Evolutionary conservation across 2,329 filamentous ascomycete genomes (phyloP).

Genomic region (Penicillium verrucosum): DNA sequence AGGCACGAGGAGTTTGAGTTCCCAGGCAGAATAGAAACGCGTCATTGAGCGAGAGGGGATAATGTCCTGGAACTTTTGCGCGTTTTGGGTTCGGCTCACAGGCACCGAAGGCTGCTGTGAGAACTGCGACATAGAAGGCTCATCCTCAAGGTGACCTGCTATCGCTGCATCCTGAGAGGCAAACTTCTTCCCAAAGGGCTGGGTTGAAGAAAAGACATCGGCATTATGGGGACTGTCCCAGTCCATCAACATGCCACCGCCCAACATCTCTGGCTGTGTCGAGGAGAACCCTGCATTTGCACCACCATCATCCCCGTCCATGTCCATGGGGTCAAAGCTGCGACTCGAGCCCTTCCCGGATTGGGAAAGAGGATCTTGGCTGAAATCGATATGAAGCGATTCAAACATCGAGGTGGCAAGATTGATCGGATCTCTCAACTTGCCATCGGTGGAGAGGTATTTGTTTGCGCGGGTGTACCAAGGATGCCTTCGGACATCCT

Average conservation of each 20-base stretch:
- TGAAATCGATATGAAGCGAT: constrained; percentile 83
- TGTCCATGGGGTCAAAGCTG: constrained; percentile 62
- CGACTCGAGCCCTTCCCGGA: constrained; percentile 36
- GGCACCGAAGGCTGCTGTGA: constrained; percentile 73
- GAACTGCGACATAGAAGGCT: constrained; percentile 83
- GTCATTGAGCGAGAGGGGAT: constrained; percentile 83
- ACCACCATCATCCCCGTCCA: constrained; percentile 53
- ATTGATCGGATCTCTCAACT: constrained; percentile 71
- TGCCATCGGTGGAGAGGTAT: constrained; percentile 70
- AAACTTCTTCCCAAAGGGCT: constrained; percentile 41
- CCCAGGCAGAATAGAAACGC: constrained; percentile 84
- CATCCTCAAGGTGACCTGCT: constrained; percentile 70
- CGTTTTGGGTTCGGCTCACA: constrained; percentile 81
- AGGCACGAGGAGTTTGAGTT: constrained; percentile 70
- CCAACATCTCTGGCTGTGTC: constrained; percentile 80
- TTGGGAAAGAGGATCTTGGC: constrained; percentile 58
- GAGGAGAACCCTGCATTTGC: constrained; percentile 59
- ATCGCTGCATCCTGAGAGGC: constrained; percentile 43
- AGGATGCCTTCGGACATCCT: constrained; percentile 82
- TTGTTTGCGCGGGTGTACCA: constrained; percentile 88
- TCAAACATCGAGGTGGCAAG: constrained; percentile 96
- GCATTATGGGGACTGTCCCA: constrained; percentile 73
- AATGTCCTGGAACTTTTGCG: constrained; percentile 84
- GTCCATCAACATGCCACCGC: constrained; percentile 74
- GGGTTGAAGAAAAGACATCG: constrained; percentile 45